A percentile compares a stretch with the other conserved stretches of the same genome.
These are phyloP conservation scores for Mediolabrus comicus DNA, from an alignment of 108 stramenopile genomes.

Conservation along the genomic window DNA sequence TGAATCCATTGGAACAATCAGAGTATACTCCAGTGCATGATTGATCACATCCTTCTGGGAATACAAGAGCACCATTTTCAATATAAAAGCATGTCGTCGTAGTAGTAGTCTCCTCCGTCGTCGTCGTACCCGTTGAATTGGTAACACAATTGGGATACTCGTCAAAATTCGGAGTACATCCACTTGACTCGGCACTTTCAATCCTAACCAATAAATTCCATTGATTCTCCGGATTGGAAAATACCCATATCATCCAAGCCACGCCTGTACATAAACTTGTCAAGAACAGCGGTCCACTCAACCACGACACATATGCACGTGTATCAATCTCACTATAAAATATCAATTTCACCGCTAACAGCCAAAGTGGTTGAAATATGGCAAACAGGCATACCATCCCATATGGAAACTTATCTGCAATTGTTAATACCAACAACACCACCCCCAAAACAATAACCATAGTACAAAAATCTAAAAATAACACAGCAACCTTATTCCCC, in stretches of 20 bases:
- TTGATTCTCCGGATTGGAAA: conserved; percentile 24
- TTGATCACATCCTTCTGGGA: conserved; percentile 15
- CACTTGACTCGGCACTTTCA: conserved; percentile 11
- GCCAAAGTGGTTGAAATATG: conserved; percentile 41
- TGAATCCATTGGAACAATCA: conserved; percentile 43
- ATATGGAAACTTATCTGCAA: conserved; percentile 37
- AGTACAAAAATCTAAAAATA: conserved; percentile 6
- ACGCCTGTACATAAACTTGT: conserved; percentile 10
- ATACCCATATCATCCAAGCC: conserved; percentile 46
- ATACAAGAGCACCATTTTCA: conserved; percentile 9
- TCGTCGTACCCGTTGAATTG: no score
- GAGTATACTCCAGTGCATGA: conserved; percentile 34
- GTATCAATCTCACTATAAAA: conserved; percentile 21
- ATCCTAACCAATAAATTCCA: conserved; percentile 32
- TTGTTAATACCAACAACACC: conserved; percentile 18
- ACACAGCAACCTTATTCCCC: conserved; percentile 1
- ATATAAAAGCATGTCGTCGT: conserved; percentile 27
- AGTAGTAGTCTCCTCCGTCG: not conserved
- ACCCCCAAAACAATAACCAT: conserved; percentile 19
- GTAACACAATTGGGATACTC: conserved; percentile 39
- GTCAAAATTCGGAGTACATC: conserved; percentile 40
- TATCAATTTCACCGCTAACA: conserved; percentile 29
- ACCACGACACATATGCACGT: conserved; percentile 40
- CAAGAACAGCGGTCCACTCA: conserved; percentile 44
- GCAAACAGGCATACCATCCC: conserved; percentile 47